Conservation (phyloP, 257 asterid genomes). For the Nemophila menziesii region DNA sequence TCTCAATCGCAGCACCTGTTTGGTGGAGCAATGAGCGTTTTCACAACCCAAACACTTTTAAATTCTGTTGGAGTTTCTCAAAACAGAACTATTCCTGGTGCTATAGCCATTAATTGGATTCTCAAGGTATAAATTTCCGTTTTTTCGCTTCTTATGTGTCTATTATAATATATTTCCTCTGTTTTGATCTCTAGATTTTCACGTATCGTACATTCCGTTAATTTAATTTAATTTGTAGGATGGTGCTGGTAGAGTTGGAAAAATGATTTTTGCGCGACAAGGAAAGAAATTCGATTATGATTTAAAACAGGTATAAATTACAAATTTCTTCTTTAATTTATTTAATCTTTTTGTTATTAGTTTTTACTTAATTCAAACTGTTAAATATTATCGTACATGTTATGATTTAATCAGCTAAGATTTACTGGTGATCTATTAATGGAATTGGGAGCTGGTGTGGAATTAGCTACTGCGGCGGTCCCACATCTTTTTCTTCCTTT, state of each 20-base stretch:
- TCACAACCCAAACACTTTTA: slow-evolving; percentile 90
- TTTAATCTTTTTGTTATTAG: neutral
- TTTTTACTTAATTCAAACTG: neutral
- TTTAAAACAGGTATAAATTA: slow-evolving; percentile 70
- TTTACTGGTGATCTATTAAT: slow-evolving; percentile 89
- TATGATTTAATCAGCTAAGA: slow-evolving; percentile 50
- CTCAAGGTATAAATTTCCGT: slow-evolving; percentile 49
- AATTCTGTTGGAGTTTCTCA: slow-evolving; percentile 74
- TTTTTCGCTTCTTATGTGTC: neutral
- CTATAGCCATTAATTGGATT: slow-evolving; percentile 98
- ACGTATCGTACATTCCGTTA: neutral
- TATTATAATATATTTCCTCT: neutral
- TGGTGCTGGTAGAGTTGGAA: slow-evolving; percentile 98
- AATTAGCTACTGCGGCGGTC: slow-evolving; percentile 77
- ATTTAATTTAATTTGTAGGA: slow-evolving; percentile 35
- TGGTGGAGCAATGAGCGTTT: slow-evolving; percentile 99
- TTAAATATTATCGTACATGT: neutral
- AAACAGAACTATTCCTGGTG: slow-evolving; percentile 56
- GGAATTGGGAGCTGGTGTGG: slow-evolving; percentile 98
- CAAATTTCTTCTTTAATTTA: neutral
- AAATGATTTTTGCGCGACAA: slow-evolving; percentile 91
- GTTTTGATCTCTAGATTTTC: neutral
- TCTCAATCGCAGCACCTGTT: slow-evolving; percentile 61
- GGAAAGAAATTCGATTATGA: slow-evolving; percentile 97
- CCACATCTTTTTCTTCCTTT: slow-evolving; percentile 92